Percentiles rank a stretch among this genome's conserved stretches.
Evolutionary conservation across 805 yeast species (phyloP).

Genomic region (Kurtzmaniella fragi): DNA sequence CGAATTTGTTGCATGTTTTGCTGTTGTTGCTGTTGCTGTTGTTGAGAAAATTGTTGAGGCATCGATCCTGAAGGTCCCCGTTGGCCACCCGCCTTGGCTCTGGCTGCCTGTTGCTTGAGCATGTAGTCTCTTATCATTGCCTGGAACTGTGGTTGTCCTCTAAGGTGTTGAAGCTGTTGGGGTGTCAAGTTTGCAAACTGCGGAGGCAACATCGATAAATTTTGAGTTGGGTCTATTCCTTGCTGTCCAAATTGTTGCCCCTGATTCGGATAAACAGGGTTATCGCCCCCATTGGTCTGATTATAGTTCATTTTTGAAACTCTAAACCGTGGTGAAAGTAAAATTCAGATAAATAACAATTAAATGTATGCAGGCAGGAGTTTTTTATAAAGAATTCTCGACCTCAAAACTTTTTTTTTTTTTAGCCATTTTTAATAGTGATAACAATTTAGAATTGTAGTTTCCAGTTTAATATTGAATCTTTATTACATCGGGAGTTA

Average conservation of each 20-base stretch:
- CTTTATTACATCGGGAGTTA: too few species aligned
- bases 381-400: too few species aligned
- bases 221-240: not conserved
- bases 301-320: not conserved
- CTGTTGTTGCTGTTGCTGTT: constrained; percentile 7
- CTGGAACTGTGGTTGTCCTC: constrained; percentile 40
- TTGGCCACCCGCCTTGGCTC: constrained; percentile 14
- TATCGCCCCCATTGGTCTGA: not conserved
- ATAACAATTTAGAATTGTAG: too few species aligned
- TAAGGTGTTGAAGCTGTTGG: constrained; percentile 38
- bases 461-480: too few species aligned
- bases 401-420: too few species aligned
- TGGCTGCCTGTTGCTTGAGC: constrained; percentile 31
- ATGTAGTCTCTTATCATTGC: constrained; percentile 35
- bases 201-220: constrained; percentile 18
- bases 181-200: constrained; percentile 31
- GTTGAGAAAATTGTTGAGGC: constrained; percentile 4
- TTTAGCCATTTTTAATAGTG: too few species aligned
- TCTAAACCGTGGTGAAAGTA: too few species aligned
- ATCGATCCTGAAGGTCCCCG: constrained; percentile 4
- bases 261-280: constrained; percentile 4
- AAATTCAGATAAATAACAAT: not conserved
- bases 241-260: constrained; percentile 6
- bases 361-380: not conserved
- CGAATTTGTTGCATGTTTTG: constrained; percentile 5